Percentiles rank a stretch among this genome's conserved stretches.
These are phyloP conservation scores for Cutaneotrichosporon sp. DNA, from an alignment of 1,284 basidiomycete genomes.

Conservation along the genomic window DNA sequence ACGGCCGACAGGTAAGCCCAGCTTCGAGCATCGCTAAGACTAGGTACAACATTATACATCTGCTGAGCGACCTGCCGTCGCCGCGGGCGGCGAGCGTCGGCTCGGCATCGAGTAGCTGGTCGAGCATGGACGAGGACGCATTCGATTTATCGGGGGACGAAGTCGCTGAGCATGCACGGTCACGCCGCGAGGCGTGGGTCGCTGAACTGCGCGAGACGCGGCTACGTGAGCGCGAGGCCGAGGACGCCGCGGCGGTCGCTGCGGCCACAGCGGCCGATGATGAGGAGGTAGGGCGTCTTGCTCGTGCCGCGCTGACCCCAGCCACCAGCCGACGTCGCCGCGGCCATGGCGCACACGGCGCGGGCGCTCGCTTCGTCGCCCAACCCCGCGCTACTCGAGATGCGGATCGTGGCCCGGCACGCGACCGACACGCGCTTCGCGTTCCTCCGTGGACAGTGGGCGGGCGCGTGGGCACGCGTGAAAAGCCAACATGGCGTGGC, in stretches of 20 bases:
- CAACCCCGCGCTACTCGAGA: constrained; percentile 70
- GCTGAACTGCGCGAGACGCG: constrained; percentile 61
- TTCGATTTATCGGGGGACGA: constrained; percentile 69
- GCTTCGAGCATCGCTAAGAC: not conserved
- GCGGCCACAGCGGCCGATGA: constrained; percentile 49
- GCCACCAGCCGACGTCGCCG: constrained; percentile 62
- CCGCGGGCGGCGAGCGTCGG: constrained; percentile 7
- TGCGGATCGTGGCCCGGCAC: constrained; percentile 81
- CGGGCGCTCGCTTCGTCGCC: constrained; percentile 60
- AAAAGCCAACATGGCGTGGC: constrained; percentile 10
- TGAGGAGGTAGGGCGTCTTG: constrained; percentile 46
- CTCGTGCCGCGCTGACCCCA: constrained; percentile 35
- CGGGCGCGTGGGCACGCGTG: constrained; percentile 54
- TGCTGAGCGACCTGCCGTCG: constrained; percentile 53
- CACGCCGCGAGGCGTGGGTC: constrained; percentile 61
- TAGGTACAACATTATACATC: constrained; percentile 72
- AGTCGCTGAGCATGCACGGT: constrained; percentile 57
- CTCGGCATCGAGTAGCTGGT: constrained; percentile 50
- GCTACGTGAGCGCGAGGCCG: constrained; percentile 50
- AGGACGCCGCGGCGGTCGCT: constrained; percentile 66
- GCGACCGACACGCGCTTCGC: constrained; percentile 64
- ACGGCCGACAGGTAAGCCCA: constrained; percentile 33
- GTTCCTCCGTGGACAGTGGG: constrained; percentile 71
- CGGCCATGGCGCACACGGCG: constrained; percentile 71
- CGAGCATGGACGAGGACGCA: constrained; percentile 68